A percentile compares a stretch with the other conserved stretches of the same genome.
Conservation (phyloP, 768 basidiomycete species). For the Leccinellum albellum region DNA sequence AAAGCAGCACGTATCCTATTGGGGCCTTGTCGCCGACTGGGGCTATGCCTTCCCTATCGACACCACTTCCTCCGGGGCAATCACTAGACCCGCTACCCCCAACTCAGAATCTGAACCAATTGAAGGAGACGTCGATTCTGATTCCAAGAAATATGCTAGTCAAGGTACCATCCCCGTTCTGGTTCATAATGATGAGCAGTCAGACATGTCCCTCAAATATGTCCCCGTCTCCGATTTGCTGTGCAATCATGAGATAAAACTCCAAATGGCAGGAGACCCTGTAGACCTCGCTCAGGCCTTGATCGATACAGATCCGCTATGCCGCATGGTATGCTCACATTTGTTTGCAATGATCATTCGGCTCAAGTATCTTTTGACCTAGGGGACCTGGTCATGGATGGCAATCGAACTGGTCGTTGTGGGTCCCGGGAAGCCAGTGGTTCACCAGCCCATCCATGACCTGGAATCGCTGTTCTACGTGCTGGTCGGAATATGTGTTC, state of each 20-base stretch:
- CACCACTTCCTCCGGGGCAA: background rate
- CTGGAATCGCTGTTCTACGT: background rate
- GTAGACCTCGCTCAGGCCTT: background rate
- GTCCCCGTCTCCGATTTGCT: background rate
- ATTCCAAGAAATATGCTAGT: too few relatives aligned
- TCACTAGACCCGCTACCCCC: background rate
- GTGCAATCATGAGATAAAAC: background rate
- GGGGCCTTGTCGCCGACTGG: background rate
- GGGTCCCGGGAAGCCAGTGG: background rate
- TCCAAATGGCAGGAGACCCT: background rate
- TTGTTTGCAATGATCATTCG: background rate
- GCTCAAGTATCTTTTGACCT: background rate
- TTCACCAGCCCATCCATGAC: background rate
- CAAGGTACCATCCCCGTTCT: background rate
- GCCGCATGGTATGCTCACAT: background rate
- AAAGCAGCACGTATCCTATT: background rate
- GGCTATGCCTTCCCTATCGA: background rate
- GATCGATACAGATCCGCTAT: background rate
- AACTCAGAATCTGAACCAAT: background rate
- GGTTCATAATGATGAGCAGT: background rate
- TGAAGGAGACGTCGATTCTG: too few relatives aligned
- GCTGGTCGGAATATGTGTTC: background rate
- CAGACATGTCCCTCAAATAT: background rate
- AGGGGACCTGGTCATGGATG: background rate
- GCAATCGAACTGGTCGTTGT: background rate